Evolutionary conservation across 306 rosid genomes (phyloP).

Genomic region (Quillaja saponaria): DNA sequence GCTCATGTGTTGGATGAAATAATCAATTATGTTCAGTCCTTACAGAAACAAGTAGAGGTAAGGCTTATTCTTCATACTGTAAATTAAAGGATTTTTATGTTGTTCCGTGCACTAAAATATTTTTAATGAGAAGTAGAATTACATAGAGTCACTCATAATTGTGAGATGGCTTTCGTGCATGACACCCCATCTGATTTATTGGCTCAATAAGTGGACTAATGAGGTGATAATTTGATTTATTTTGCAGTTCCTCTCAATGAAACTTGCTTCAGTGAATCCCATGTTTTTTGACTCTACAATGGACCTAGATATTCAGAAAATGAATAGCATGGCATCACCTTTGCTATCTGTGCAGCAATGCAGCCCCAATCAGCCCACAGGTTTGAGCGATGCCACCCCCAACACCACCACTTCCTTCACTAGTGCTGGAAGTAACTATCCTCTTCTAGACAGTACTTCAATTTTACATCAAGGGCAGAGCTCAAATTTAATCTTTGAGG

Average conservation of each 20-base stretch:
- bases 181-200: slow-evolving; percentile 2
- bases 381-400: too few relatives aligned
- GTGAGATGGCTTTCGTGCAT: too few relatives aligned
- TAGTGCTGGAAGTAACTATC: slow-evolving; percentile 34
- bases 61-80: neutral
- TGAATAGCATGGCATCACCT: too few relatives aligned
- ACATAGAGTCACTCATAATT: too few relatives aligned
- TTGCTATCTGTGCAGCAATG: too few relatives aligned
- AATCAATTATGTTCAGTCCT: slow-evolving; percentile 98
- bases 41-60: slow-evolving; percentile 99
- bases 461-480: slow-evolving; percentile 49
- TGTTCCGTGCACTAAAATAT: too few relatives aligned
- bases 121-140: too few relatives aligned
- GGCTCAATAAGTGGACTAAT: neutral
- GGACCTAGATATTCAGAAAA: slow-evolving; percentile 67
- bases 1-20: slow-evolving; percentile 97
- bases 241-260: slow-evolving; percentile 87
- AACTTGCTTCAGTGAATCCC: slow-evolving; percentile 79
- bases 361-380: too few relatives aligned
- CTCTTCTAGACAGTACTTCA: slow-evolving; percentile 39
- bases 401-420: slow-evolving; percentile 28
- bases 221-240: neutral
- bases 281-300: slow-evolving; percentile 60
- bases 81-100: too few relatives aligned
- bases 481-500: slow-evolving; percentile 52